These are phyloP conservation scores for Ilex aquifolium DNA, from an alignment of 257 asterid genomes.

Conservation along the genomic window DNA sequence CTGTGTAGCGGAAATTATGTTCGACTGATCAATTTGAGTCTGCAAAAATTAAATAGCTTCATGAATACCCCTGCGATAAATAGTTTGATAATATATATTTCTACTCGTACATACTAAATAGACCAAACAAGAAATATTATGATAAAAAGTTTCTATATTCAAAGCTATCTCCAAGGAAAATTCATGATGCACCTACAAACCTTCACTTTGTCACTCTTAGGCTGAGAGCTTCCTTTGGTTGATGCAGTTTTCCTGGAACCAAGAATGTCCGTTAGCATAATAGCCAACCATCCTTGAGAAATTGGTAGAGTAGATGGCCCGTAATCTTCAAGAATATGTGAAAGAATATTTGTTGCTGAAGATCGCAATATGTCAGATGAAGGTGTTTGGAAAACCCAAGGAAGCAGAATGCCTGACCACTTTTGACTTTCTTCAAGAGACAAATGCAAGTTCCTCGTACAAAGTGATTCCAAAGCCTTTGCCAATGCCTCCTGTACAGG, in stretches of 20 bases:
- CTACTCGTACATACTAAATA: not conserved
- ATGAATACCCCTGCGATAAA: not conserved
- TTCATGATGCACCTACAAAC: conserved; percentile 31
- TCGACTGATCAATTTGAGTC: conserved; percentile 90
- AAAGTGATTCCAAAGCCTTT: conserved; percentile 75
- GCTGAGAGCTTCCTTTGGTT: conserved; percentile 52
- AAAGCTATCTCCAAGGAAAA: conserved; percentile 1
- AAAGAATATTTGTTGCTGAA: conserved; percentile 82
- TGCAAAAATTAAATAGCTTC: conserved; percentile 38
- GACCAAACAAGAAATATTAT: not conserved
- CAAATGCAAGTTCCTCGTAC: conserved; percentile 70
- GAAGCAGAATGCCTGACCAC: conserved; percentile 86
- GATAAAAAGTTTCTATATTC: too few species aligned
- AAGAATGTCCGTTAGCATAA: conserved; percentile 64
- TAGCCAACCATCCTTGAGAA: conserved; percentile 95
- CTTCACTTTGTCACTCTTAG: conserved; percentile 73
- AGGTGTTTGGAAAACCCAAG: conserved; percentile 73
- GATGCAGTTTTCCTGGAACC: conserved; percentile 53
- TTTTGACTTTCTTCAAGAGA: conserved; percentile 91
- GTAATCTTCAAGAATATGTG: conserved; percentile 87
- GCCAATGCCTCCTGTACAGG: conserved; percentile 81
- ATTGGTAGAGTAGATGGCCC: conserved; percentile 89
- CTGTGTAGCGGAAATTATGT: conserved; percentile 77
- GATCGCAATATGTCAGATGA: conserved; percentile 60
- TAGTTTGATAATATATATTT: too few species aligned